Evolutionary conservation across 2,329 filamentous ascomycete species (phyloP), one percentile per base, ranked within the genome.

Genomic region (Colletotrichum sidae): DNA sequence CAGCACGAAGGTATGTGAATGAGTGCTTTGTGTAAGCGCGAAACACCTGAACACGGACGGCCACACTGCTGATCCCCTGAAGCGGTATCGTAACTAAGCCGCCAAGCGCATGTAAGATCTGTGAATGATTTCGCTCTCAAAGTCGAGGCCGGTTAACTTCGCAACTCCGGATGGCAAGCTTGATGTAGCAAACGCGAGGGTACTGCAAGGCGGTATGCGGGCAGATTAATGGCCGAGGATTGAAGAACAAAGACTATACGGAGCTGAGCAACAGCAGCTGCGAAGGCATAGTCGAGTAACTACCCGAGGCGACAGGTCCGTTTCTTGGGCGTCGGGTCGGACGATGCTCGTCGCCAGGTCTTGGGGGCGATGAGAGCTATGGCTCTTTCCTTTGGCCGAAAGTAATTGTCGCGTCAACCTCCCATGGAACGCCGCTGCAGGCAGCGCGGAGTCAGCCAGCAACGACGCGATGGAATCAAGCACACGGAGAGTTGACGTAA

Each of bases 61-160:
- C 60, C 64, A 59, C 60, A 67, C 64, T 65, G 55, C 54, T 64
- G 64, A 67, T 55, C 60, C 59, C 51, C 64, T 35, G 54, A 67
- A 64, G 59, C 50, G 60, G 38, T 42, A 60, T 59, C 45, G 4
- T 34, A 59, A 54, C 49, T 64, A 65, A 65, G 60, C 34, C 37
- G 53, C 50, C 55, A 54, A 53, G 59, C 58, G 64, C 64, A 67
- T 67, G 59, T 67, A 67, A 65, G 45, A 34, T 38, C 65, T 46
- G 44, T 12, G 54, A 39, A 42, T 17, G 54, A 13, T 37, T 9
- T 17, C 15, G 37, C 33, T 8, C 62, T 41, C 45, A 51, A 62
- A 59, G 25, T 25, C 25, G 25, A 25, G 25, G 25, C 3, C 25
- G 25, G 25, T 25, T 5, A 25, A 5, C 25, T 25, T 25, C 25